Evolutionary conservation across 225 moss, liverwort and hornwort species (phyloP).

Genomic region (Straminergon stramineum): DNA sequence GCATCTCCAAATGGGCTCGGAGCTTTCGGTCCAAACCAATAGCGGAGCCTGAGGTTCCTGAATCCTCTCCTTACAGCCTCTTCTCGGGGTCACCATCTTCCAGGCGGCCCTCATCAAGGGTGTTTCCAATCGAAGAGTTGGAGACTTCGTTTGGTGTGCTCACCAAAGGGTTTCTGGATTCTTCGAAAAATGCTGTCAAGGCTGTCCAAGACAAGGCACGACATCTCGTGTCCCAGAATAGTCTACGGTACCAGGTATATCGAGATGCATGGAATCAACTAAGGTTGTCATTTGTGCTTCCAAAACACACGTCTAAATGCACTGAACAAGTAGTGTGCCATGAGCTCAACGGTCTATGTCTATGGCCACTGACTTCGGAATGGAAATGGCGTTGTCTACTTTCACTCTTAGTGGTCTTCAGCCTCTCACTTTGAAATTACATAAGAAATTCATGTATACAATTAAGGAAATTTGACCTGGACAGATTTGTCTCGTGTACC

Average conservation of each 20-base stretch:
- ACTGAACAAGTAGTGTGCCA: background rate
- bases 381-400: background rate
- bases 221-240: constrained; percentile 49
- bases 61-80: constrained; percentile 39
- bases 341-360: background rate
- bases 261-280: background rate
- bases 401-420: background rate
- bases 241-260: constrained; percentile 71
- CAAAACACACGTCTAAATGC: background rate
- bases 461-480: background rate
- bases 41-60: constrained; percentile 5
- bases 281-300: background rate
- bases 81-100: constrained; percentile 23
- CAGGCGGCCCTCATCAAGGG: constrained; percentile 24
- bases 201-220: constrained; percentile 85
- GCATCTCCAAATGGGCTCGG: constrained; percentile 7
- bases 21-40: constrained; percentile 3
- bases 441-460: background rate
- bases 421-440: background rate
- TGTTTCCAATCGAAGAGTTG: constrained; percentile 57
- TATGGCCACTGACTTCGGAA: background rate
- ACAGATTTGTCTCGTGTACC: background rate
- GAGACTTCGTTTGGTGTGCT: constrained; percentile 54
- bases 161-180: constrained; percentile 66
- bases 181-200: constrained; percentile 85